Base-by-base conservation (phyloP, 2,329 filamentous ascomycete species). In the Trichoderma breve region DNA sequence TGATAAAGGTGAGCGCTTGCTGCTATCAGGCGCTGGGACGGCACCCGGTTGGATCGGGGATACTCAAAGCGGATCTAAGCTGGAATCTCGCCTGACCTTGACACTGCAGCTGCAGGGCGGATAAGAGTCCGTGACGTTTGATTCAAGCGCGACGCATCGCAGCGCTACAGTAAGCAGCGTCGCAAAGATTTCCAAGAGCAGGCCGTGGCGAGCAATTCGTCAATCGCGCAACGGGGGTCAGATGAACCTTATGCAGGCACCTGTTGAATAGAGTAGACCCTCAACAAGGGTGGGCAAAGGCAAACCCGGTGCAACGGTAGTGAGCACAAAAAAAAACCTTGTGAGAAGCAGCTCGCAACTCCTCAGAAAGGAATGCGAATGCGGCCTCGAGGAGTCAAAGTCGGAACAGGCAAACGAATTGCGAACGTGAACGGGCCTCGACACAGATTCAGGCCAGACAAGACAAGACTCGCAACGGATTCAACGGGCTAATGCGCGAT, bases 61-160 rank as follows among this genome's bases (percentile, higher is more conserved):
- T 51, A 21, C 57, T 36, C 57, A 62, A 70, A 62, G 67, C 67
- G 67, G 67, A 70, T 36, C 66, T 61, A 53, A 61, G 34, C 67
- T 53, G 67, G 67, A 53, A 60, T 32, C 43, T 62, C 39, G 67
- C 55, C 67, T 61, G 67, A 61, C 67, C 39, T 51, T 26, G 67
- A 62, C 14, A 18, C 21, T 51, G 57, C 57, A 53, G 67, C 67
- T 62, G 67, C 67, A 70, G 67, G 67, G 67, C 67, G 67, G 36
- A 70, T 70, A n/a, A 32, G 55, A 36, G 26, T 36, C 66, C 28
- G 67, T 11, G 57, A 61, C 55, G 57, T 21, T 70, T 62, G 67
- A 62, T 62, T 71, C 68, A 71, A 11, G 68, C 58, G 47, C 60
- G 68, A 47, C 12, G 60, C 68, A 71, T 71, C 68, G 58, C 68